phyloP scores from a whole-genome alignment of 371 early-diverging fungal genomes.

The Rhizopus microsporus region DNA sequence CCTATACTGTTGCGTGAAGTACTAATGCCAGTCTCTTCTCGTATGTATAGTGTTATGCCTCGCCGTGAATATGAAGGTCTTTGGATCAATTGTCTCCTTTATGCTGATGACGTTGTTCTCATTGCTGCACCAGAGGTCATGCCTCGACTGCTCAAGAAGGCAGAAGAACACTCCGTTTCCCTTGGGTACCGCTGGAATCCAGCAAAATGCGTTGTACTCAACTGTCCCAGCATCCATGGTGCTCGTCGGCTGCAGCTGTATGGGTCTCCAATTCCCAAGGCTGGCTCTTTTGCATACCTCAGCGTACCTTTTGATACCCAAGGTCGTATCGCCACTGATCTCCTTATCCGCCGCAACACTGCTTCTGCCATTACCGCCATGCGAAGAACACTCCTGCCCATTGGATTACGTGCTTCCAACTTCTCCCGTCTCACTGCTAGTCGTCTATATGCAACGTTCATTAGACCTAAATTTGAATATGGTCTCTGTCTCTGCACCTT shows the following conservation, averaged over 20 bases:
- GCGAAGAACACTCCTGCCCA: neutral
- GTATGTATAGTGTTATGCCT: neutral
- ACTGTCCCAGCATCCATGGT: neutral
- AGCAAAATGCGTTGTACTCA: slow-evolving; percentile 24
- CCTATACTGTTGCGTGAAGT: slow-evolving; percentile 9
- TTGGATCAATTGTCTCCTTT: slow-evolving; percentile 6
- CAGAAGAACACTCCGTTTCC: slow-evolving; percentile 15
- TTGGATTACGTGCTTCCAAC: slow-evolving; percentile 1
- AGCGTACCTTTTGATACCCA: slow-evolving; percentile 10
- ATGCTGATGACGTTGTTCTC: slow-evolving; percentile 22
- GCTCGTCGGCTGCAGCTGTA: slow-evolving; percentile 7
- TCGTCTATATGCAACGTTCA: slow-evolving; percentile 3
- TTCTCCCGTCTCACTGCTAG: slow-evolving; percentile 4
- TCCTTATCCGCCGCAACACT: neutral
- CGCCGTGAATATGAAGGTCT: neutral
- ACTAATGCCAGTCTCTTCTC: neutral
- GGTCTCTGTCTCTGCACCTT: neutral
- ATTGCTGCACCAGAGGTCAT: slow-evolving; percentile 5
- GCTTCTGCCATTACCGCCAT: neutral
- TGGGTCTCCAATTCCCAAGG: slow-evolving; percentile 7
- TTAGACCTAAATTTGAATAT: slow-evolving; percentile 8
- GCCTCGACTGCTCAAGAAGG: slow-evolving; percentile 1
- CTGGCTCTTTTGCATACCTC: slow-evolving; percentile 12
- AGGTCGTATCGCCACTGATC: neutral
- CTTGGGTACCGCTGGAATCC: slow-evolving; percentile 32